Base-by-base conservation (phyloP, 176 grass and related monocot genomes). In the Raddia guianensis region DNA sequence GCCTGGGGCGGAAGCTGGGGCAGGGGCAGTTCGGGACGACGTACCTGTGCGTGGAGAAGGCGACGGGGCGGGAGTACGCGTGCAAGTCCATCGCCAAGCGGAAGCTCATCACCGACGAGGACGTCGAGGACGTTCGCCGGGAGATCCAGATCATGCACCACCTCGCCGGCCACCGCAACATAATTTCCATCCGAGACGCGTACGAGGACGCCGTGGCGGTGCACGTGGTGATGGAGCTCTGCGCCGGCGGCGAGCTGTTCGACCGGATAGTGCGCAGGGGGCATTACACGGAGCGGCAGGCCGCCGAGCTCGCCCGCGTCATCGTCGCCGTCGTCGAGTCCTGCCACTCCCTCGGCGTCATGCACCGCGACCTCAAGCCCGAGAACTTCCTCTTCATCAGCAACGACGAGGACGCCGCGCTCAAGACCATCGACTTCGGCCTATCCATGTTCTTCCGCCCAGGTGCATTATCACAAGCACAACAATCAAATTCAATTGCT, bases 131-230 rank as follows among this genome's bases (percentile, higher is more conserved):
- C 83, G 87, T 89, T n/a, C 78, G 78, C 0, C 83, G 83, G 14
- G 87, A 89, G 83, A 89, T 89, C 87, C 87, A 89, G 87, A 89
- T 89, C 72, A 89, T 89, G 87, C 83, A 89, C 87, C 87, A 89
- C 87, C 83, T 89, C 0, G 83, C 87, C 2, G 87, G 87, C 1
- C 87, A 89, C 83, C 83, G 83, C 0, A 89, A 70, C 77, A 85
- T 89, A 42, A 77, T 89, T 49, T 81, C 33, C 59, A 89, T 89
- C 65, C 10, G 67, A 0, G 87, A 77, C 7, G 87, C 87, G 0
- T 89, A 82, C 66, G 87, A 89, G 72, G 87, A 89, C 59, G 78
- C 82, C 5, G 78, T 85, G 3, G 87, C 87, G 0, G 87, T 89
- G 66, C 83, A 89, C 78, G 87, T 89, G 0, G 87, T 89, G 32